These are phyloP conservation scores for Talaromyces wortmannii DNA, from an alignment of 495 filamentous ascomycete genomes.

Conservation along the genomic window DNA sequence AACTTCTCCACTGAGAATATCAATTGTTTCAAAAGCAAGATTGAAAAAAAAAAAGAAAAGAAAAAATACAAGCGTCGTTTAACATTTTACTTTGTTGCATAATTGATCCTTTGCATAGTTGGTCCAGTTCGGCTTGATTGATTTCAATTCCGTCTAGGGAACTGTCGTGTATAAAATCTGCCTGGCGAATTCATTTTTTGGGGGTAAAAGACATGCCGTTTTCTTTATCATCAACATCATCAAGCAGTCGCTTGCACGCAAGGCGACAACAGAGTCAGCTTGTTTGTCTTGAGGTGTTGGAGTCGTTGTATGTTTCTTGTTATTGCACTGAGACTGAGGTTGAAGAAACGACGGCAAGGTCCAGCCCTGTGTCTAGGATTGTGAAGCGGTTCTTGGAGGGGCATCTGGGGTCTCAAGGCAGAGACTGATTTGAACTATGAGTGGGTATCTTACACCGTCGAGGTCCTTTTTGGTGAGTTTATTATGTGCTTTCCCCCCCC, in stretches of 20 bases:
- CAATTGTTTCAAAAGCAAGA: no score
- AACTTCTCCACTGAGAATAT: no score
- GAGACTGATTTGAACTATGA: not conserved
- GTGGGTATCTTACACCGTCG: not conserved
- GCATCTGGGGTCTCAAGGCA: not conserved
- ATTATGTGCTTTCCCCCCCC: not conserved
- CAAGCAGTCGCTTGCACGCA: not conserved
- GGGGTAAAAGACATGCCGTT: not conserved
- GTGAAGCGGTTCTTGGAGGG: no score
- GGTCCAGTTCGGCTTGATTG: no score
- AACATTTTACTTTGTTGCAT: no score
- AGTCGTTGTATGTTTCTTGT: not conserved
- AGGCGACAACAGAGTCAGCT: not conserved
- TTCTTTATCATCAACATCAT: not conserved
- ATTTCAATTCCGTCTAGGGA: no score
- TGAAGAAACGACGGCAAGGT: not conserved
- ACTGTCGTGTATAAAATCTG: no score
- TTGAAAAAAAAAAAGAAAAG: no score
- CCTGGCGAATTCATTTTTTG: not conserved
- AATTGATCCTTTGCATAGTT: no score
- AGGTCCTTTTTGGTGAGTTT: constrained; percentile 1
- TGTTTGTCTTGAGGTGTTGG: not conserved
- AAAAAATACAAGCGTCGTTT: no score
- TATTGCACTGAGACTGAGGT: not conserved
- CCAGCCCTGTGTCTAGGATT: no score